Evolutionary conservation across 2,329 filamentous ascomycete species (phyloP).

Genomic region (Graphilbum ipis-grandicollis): DNA sequence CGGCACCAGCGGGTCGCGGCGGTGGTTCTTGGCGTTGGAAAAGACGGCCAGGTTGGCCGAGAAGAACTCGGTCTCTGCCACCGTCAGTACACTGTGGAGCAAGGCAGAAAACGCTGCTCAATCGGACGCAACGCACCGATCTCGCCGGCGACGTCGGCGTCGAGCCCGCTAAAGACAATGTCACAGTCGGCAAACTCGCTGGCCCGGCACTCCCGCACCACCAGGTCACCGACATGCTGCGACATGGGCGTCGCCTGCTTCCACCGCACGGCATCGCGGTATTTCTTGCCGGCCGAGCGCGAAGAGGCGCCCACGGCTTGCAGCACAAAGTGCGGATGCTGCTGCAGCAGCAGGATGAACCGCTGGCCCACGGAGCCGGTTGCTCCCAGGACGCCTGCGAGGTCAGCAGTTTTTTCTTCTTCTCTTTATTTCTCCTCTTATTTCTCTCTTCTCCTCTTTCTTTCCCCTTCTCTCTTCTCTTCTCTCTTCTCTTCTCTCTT

Average conservation of each 20-base stretch:
- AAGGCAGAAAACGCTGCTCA: neutral
- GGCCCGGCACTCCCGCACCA: constrained; percentile 72
- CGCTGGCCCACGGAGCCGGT: constrained; percentile 91
- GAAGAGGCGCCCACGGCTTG: constrained; percentile 81
- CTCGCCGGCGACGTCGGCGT: constrained; percentile 82
- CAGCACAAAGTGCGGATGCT: constrained; percentile 74
- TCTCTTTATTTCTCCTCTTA: no score
- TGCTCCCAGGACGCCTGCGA: constrained; percentile 62
- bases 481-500: no score
- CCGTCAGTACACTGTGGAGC: neutral
- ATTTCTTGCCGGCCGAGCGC: constrained; percentile 80
- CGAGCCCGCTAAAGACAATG: constrained; percentile 80
- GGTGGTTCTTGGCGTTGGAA: constrained; percentile 96
- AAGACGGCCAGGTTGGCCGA: constrained; percentile 81
- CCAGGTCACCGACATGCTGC: constrained; percentile 51
- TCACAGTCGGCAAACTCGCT: constrained; percentile 80
- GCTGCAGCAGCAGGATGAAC: constrained; percentile 80
- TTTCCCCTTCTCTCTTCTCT: neutral
- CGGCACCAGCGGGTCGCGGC: constrained; percentile 74
- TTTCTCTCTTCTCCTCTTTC: no score
- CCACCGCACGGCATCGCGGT: constrained; percentile 88
- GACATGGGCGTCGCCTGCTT: constrained; percentile 81
- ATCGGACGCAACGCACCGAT: constrained; percentile 54
- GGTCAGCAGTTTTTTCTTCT: neutral
- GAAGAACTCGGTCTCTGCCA: constrained; percentile 79